These are phyloP conservation scores for Podosphaera xanthii DNA, from an alignment of 2,329 filamentous ascomycete genomes.

Conservation along the genomic window DNA sequence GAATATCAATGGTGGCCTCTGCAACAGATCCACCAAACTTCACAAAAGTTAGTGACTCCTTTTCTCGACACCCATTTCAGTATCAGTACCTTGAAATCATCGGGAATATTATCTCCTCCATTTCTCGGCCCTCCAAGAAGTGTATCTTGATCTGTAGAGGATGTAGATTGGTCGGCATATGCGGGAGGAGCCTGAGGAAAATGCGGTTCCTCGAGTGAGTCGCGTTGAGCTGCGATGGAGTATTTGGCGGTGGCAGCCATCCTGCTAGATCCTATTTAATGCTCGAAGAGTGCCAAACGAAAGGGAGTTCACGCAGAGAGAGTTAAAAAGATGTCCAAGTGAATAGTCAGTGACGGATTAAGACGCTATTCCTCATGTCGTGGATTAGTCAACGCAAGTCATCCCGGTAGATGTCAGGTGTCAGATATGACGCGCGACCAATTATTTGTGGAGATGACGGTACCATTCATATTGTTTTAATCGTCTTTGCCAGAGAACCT, in stretches of 20 bases:
- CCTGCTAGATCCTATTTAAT: neutral
- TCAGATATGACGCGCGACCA: too few relatives aligned
- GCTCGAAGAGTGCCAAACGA: too few relatives aligned
- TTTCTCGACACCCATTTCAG: neutral
- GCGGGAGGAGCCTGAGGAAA: constrained; percentile 66
- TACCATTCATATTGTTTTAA: too few relatives aligned
- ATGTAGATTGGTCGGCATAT: constrained; percentile 40
- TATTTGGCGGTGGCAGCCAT: constrained; percentile 71
- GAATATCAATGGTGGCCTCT: constrained; percentile 84
- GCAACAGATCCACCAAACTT: constrained; percentile 83
- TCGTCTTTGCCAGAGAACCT: too few relatives aligned
- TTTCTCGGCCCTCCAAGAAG: constrained; percentile 45
- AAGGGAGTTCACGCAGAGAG: too few relatives aligned
- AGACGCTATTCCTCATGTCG: too few relatives aligned
- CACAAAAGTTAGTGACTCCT: constrained; percentile 4
- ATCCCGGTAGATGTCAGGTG: too few relatives aligned
- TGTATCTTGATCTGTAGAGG: constrained; percentile 27
- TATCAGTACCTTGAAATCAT: constrained; percentile 73
- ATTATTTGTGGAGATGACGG: too few relatives aligned
- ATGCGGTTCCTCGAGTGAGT: constrained; percentile 45
- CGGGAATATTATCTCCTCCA: constrained; percentile 78
- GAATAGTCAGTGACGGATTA: too few relatives aligned
- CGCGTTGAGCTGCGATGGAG: constrained; percentile 58
- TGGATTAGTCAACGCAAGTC: too few relatives aligned
- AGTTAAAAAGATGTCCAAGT: too few relatives aligned